Evolutionary conservation across 1,284 basidiomycete species (phyloP).

Genomic region (Boletus hoseneyae): DNA sequence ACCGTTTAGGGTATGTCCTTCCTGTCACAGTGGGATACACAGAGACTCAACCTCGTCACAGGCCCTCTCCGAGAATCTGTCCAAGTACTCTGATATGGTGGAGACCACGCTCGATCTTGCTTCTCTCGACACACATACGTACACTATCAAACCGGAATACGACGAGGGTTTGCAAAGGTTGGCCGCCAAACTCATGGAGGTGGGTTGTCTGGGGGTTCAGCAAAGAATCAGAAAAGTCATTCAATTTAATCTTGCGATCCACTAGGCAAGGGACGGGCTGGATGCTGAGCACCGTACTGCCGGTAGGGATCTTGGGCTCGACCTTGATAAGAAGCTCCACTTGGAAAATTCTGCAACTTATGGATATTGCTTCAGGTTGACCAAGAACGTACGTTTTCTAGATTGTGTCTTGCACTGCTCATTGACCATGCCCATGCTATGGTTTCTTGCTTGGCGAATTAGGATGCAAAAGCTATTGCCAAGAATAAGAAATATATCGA

Average conservation of each 20-base stretch:
- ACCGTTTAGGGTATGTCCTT: conserved; percentile 52
- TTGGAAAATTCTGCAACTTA: conserved; percentile 90
- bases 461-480: conserved; percentile 82
- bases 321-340: conserved; percentile 94
- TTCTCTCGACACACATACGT: conserved; percentile 82
- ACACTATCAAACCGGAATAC: conserved; percentile 92
- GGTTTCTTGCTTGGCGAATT: background rate
- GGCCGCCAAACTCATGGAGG: conserved; percentile 63
- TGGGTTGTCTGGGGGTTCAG: conserved; percentile 19
- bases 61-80: conserved; percentile 62
- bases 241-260: background rate
- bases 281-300: conserved; percentile 81
- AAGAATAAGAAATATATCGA: conserved; percentile 79
- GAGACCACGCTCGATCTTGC: conserved; percentile 93
- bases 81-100: conserved; percentile 90
- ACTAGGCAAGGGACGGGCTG: conserved; percentile 70
- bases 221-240: background rate
- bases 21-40: background rate
- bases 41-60: conserved; percentile 28
- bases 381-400: conserved; percentile 74
- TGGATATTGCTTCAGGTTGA: conserved; percentile 92
- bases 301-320: conserved; percentile 76
- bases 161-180: conserved; percentile 74
- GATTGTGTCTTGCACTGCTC: background rate
- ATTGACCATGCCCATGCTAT: background rate